Evolutionary conservation across 352 stramenopile genomes (phyloP), one percentile per base, ranked within the genome.

Genomic region (Ophiocytium majus): DNA sequence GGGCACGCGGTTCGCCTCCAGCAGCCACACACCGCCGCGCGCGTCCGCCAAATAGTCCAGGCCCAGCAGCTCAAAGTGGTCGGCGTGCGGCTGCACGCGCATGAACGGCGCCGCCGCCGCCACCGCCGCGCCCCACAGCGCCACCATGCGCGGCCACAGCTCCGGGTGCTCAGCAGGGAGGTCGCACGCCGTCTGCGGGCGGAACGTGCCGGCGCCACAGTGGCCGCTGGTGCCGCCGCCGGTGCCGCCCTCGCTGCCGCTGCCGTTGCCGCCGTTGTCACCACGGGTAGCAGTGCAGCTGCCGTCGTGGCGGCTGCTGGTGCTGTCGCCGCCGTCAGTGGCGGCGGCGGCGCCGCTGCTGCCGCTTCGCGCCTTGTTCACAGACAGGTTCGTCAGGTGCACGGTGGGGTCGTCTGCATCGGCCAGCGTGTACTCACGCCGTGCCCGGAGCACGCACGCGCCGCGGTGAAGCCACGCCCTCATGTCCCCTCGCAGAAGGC

Each of bases 51-150:
- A 82, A 17, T 90, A 71, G 50, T 90, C 87, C 31, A 90, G 57
- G 10, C 87, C 87, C 57, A 88, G 74, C 34, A 90, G 86, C 49
- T 90, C 87, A 63, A 90, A 90, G 50, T 90, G 76, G 0, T n/a
- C 33, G 0, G 17, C n/a, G 34, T 19, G 50, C 49, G 71, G 31
- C 83, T 90, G 87, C 35, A 86, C 36, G 43, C 63, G 31, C 87
- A 90, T 90, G 63, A 90, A 90, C 0, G 85, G 49, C 32, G 43
- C 17, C 0, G 85, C 85, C 28, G 87, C 87, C 9, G 71, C 50
- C 23, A 87, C 81, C 10, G 83, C 37, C n/a, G 71, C 82, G 31
- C 36, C 23, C 82, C 87, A 80, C n/a, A 83, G 28, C n/a, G 83
- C 80, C n/a, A 80, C 5, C 49, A 90, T 88, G 35, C 36, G 35